Conservation (phyloP, 805 yeast genomes). For the Henningerozyma blattae region DNA sequence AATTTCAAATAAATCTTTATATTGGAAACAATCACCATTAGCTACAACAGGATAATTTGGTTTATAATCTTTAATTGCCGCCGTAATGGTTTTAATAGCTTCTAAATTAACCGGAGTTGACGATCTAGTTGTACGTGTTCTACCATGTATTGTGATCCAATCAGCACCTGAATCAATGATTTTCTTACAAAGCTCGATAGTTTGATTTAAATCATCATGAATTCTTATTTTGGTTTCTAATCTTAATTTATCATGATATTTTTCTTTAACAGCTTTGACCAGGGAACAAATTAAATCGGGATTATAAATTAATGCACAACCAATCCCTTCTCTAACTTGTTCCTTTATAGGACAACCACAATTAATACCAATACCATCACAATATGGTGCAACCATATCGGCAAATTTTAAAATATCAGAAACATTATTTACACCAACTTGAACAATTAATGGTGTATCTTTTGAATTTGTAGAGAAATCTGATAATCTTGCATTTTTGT, state of each 20-base stretch:
- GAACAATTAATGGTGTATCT: constrained; percentile 71
- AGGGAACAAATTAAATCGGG: constrained; percentile 69
- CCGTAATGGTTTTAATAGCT: constrained; percentile 59
- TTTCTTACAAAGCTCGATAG: constrained; percentile 55
- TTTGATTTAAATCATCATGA: constrained; percentile 62
- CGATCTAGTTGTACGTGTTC: constrained; percentile 76
- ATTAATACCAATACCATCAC: constrained; percentile 88
- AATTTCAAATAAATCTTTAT: constrained; percentile 53
- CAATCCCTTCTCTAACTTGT: constrained; percentile 91
- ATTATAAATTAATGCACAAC: constrained; percentile 85
- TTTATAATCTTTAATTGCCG: constrained; percentile 26
- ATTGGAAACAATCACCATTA: constrained; percentile 83
- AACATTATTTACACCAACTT: constrained; percentile 81
- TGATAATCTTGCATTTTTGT: constrained; percentile 62
- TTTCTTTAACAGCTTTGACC: constrained; percentile 73
- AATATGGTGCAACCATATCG: constrained; percentile 80
- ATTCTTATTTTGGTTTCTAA: constrained; percentile 89
- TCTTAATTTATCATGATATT: constrained; percentile 59
- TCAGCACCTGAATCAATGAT: constrained; percentile 88
- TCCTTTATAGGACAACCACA: constrained; percentile 97
- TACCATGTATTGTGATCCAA: constrained; percentile 87
- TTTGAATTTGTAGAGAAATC: constrained; percentile 72
- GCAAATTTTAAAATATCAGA: constrained; percentile 73
- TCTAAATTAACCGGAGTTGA: constrained; percentile 74
- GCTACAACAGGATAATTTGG: constrained; percentile 72